Evolutionary conservation across 75 land plant genomes (phyloP), one percentile per base, ranked within the genome.

Genomic region (Pinus tabuliformis): DNA sequence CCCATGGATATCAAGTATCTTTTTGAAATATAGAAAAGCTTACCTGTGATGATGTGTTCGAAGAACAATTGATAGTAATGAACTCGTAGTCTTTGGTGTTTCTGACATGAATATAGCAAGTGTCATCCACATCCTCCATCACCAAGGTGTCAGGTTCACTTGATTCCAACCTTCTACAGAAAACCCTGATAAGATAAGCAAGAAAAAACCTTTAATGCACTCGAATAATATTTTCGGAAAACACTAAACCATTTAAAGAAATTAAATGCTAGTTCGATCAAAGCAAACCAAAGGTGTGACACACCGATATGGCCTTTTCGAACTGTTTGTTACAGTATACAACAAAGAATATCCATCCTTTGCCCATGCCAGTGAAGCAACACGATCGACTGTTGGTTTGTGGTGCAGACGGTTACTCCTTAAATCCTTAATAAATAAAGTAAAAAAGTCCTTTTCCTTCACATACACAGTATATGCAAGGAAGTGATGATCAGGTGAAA

Each of bases 381-480:
- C 90, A 16, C 95, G 86, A 33, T 89, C 89, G 3, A 83, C 86
- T 24, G 74, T 82, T 58, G 91, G 93, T 72, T 86, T 85, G 62
- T 81, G 70, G 56, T 80, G 79, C n/a, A 94, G 70, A 36, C 76
- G 58, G 6, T 91, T 93, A 42, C 84, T 86, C 33, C 73, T 80
- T 72, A 96, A 83, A 77, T 96, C 92, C 80, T 87, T 90, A 20
- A 96, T 89, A 77, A 84, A 92, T 54, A 96, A 68, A 45, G 76
- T 89, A 56, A 94, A 92, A 58, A 62, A 78, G 58, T 89, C 93
- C 42, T 86, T 84, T 3, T 93, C 99, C 72, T 81, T 85, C 63
- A 87, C 86, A 77, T 91, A 96, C 84, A 96, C 82, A 12, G 97
- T 87, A 75, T 94, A 96, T 56, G 99, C 99, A 84, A 96, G 75